Evolutionary conservation across 257 asterid species (phyloP).

Genomic region (Echium plantagineum): DNA sequence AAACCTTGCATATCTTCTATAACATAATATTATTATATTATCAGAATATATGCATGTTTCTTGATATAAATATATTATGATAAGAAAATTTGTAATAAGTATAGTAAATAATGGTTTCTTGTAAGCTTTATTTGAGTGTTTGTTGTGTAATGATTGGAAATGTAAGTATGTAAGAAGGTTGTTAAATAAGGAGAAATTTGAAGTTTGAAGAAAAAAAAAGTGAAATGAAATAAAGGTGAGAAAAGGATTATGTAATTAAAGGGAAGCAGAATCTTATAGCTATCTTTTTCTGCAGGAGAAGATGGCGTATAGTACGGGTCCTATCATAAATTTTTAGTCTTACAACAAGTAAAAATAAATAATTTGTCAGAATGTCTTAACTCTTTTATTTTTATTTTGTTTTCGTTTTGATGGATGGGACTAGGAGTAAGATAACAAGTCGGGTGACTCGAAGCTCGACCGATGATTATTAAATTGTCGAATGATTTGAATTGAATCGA

Average conservation of each 20-base stretch:
- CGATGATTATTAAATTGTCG: too few relatives aligned
- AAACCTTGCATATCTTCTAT: slow-evolving; percentile 42
- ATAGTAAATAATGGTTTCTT: too few relatives aligned
- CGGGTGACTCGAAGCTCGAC: too few relatives aligned
- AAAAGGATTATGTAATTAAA: slow-evolving; percentile 3
- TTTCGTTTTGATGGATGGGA: too few relatives aligned
- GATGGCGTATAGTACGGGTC: slow-evolving; percentile 26
- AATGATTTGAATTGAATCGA: too few relatives aligned
- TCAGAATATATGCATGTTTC: slow-evolving; percentile 2
- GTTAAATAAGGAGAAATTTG: slow-evolving; percentile 5
- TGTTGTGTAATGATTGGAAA: neutral
- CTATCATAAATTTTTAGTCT: slow-evolving; percentile 1
- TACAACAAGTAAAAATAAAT: slow-evolving; percentile 9
- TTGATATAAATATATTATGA: neutral
- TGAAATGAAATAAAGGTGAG: slow-evolving; percentile 4
- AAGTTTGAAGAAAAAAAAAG: slow-evolving; percentile 4
- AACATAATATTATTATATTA: neutral
- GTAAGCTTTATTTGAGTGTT: neutral
- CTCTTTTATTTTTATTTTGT: slow-evolving; percentile 29
- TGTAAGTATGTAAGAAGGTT: neutral
- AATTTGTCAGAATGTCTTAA: slow-evolving; percentile 16
- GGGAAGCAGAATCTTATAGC: slow-evolving; percentile 22
- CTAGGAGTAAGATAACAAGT: too few relatives aligned
- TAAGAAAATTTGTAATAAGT: too few relatives aligned
- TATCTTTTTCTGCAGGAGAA: slow-evolving; percentile 20